These are phyloP conservation scores for Colletotrichum incanum DNA, from an alignment of 2,329 filamentous ascomycete genomes.

Conservation along the genomic window DNA sequence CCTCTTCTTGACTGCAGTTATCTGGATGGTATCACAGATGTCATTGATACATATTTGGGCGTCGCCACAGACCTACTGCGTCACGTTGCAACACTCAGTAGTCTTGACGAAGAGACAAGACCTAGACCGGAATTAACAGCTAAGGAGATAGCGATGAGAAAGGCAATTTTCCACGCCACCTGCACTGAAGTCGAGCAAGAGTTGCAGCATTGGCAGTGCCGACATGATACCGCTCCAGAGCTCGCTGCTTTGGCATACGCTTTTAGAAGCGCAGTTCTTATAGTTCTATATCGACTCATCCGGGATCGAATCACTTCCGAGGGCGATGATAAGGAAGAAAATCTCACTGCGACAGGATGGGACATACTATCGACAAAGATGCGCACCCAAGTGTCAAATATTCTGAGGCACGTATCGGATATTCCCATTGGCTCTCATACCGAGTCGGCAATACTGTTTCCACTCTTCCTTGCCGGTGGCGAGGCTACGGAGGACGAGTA, in stretches of 20 bases:
- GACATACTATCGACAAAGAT: slow-evolving; percentile 32
- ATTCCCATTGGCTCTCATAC: slow-evolving; percentile 35
- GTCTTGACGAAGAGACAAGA: slow-evolving; percentile 31
- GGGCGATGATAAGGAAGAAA: not conserved
- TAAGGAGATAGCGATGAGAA: not conserved
- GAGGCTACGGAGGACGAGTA: slow-evolving; percentile 33
- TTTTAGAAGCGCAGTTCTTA: slow-evolving; percentile 28
- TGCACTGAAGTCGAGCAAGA: slow-evolving; percentile 31
- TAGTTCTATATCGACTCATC: slow-evolving; percentile 32
- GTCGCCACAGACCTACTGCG: slow-evolving; percentile 40
- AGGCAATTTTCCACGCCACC: not conserved
- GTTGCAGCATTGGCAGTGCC: slow-evolving; percentile 33
- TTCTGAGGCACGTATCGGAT: slow-evolving; percentile 20
- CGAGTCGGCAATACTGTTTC: slow-evolving; percentile 40
- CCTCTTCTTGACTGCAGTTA: slow-evolving; percentile 40
- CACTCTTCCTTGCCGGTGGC: slow-evolving; percentile 39
- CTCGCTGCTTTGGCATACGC: slow-evolving; percentile 29
- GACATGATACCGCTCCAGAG: slow-evolving; percentile 16
- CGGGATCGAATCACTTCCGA: slow-evolving; percentile 6
- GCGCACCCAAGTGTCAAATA: slow-evolving; percentile 31
- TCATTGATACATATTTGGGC: slow-evolving; percentile 42
- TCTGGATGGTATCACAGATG: slow-evolving; percentile 41
- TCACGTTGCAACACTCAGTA: slow-evolving; percentile 27
- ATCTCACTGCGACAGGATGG: not conserved
- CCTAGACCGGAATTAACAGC: not conserved